Base-by-base conservation (phyloP, 257 asterid species). In the Coffea canephora region DNA sequence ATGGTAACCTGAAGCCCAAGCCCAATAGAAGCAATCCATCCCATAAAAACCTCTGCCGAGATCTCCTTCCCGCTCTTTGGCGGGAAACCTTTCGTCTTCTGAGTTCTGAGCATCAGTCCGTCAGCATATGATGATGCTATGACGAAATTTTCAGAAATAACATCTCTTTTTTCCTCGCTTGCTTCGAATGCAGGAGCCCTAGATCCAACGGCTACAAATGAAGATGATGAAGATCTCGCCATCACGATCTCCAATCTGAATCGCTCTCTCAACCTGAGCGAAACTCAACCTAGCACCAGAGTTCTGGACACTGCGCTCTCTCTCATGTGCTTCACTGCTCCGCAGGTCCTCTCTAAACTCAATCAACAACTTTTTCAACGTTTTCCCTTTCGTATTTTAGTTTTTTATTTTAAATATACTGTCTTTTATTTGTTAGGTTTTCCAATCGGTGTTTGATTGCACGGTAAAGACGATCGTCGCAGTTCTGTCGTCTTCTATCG, bases 261-360 rank as follows among this genome's bases (percentile, higher is more conserved):
- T 85, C 91, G 85, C 74, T 87, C 89, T 71, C 91, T 93, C 87
- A 91, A 93, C 86, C 87, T 85, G 77, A 81, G 83, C 61, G 86
- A 86, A 84, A 78, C 81, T 75, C 76, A 71, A 61, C 86, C 91
- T 43, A 78, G 88, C 79, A 82, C 81, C 82, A 85, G 88, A 79
- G 69, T 89, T 87, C 79, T 91, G 82, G 93, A 91, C 80, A 84
- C 94, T 49, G 90, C 98, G 34, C 94, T 93, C 59, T 90, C 97
- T 79, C 89, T 87, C 82, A 82, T 91, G 97, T 85, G 95, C 91
- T 89, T 90, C 88, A 81, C 91, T 13, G 91, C 91, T 69, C 93
- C 93, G 27, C 93, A 90, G 97, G 96, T 91, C 77, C 59, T 77
- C 76, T 74, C 71, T 49, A 62, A 70, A 54, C 55, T 8, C 14